These are phyloP conservation scores for Graphilbum sp. DNA, from an alignment of 2,329 filamentous ascomycete species.

Conservation along the genomic window DNA sequence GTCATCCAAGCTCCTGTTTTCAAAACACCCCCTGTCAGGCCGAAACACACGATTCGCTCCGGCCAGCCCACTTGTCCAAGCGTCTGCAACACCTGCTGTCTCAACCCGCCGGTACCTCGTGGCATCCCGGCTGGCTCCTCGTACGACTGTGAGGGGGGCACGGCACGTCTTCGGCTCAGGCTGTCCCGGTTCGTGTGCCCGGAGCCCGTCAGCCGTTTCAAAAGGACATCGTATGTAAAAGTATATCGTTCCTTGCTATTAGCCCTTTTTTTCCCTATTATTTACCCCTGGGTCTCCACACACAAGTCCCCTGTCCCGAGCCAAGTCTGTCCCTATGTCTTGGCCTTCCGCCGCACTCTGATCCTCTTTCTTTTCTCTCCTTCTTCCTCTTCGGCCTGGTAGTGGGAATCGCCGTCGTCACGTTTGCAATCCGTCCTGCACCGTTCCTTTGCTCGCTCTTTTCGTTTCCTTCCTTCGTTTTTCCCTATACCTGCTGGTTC, in stretches of 20 bases:
- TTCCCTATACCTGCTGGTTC: constrained; percentile 39
- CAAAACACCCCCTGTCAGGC: neutral
- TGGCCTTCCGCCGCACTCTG: constrained; percentile 13
- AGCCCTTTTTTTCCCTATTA: too few relatives aligned
- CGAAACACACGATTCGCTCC: neutral
- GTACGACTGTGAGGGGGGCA: too few relatives aligned
- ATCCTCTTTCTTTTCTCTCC: constrained; percentile 11
- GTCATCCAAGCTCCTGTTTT: too few relatives aligned
- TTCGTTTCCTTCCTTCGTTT: constrained; percentile 16
- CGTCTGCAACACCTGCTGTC: constrained; percentile 28
- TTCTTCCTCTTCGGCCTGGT: constrained; percentile 24
- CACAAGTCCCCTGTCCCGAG: constrained; percentile 1
- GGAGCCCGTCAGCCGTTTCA: too few relatives aligned
- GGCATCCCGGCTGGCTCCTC: constrained; percentile 4
- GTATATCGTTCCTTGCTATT: too few relatives aligned
- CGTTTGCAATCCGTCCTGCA: constrained; percentile 17
- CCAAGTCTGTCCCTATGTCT: constrained; percentile 20
- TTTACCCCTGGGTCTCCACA: too few relatives aligned
- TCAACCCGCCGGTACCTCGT: constrained; percentile 20
- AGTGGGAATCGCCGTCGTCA: constrained; percentile 23
- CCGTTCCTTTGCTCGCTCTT: constrained; percentile 21
- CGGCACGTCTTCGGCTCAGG: too few relatives aligned
- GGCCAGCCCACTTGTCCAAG: constrained; percentile 17
- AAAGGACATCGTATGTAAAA: too few relatives aligned
- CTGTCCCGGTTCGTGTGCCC: too few relatives aligned